A percentile compares a stretch with the other conserved stretches of the same genome.
These are phyloP conservation scores for Floccularia luteovirens DNA, from an alignment of 768 basidiomycete species.

Conservation along the genomic window DNA sequence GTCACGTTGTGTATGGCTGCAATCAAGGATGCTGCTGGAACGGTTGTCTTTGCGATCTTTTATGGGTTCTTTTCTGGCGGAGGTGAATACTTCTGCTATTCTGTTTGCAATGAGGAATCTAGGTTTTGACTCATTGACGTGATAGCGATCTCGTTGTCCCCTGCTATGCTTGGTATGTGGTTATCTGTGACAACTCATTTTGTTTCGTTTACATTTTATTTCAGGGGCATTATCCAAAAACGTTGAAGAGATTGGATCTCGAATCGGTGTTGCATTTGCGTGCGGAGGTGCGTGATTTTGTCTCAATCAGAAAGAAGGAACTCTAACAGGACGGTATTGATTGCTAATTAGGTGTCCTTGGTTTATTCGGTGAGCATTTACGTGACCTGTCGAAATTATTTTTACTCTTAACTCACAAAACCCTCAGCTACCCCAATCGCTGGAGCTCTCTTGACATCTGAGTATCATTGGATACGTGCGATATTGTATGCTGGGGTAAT, in stretches of 20 bases:
- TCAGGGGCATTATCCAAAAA: background rate
- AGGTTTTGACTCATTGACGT: background rate
- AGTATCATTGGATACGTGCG: background rate
- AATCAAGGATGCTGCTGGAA: constrained; percentile 21
- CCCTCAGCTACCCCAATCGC: background rate
- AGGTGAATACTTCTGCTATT: constrained; percentile 9
- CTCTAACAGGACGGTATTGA: too few species aligned
- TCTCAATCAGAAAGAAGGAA: background rate
- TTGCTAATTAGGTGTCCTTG: background rate
- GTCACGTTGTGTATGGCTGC: constrained; percentile 35
- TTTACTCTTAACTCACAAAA: background rate
- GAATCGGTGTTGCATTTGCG: background rate
- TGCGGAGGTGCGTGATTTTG: background rate
- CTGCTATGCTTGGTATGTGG: background rate
- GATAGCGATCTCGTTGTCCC: background rate
- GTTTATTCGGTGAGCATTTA: background rate
- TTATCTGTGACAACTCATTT: background rate
- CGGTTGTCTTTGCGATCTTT: constrained; percentile 29
- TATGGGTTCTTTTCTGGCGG: constrained; percentile 43
- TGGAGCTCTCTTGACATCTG: background rate
- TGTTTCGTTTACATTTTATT: background rate
- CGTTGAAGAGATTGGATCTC: background rate
- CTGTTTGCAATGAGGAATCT: background rate
- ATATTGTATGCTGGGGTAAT: background rate
- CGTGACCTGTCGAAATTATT: background rate